Percentiles rank a stretch among this genome's conserved stretches.
phyloP scores from a whole-genome alignment of 2,329 filamentous ascomycete genomes.

The Colletotrichum simmondsii region DNA sequence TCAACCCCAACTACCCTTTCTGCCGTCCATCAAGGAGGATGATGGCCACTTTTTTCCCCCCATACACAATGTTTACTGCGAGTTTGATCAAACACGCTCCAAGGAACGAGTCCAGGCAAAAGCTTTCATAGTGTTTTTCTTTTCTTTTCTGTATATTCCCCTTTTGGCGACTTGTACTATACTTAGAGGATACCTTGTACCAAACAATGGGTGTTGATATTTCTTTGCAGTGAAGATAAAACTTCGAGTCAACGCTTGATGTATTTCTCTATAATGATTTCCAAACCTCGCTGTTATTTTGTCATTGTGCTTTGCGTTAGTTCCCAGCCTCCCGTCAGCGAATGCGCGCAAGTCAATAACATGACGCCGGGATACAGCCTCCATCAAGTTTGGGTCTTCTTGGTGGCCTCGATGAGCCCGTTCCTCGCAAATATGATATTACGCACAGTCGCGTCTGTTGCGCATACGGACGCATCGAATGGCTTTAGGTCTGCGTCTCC shows the following conservation, averaged over 20 bases:
- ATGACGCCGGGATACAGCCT: not conserved
- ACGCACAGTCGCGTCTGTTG: constrained; percentile 69
- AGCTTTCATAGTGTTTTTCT: constrained; percentile 14
- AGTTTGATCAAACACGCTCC: constrained; percentile 7
- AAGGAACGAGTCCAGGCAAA: constrained; percentile 15
- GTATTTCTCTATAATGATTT: not conserved
- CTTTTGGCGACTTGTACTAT: constrained; percentile 30
- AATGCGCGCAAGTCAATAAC: not conserved
- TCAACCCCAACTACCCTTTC: not conserved
- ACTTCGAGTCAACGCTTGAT: not conserved
- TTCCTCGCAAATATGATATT: constrained; percentile 61
- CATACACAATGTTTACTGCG: constrained; percentile 3
- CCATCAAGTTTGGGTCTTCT: not conserved
- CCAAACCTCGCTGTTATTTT: not conserved
- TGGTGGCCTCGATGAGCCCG: constrained; percentile 43
- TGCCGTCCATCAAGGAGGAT: not conserved
- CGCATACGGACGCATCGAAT: constrained; percentile 81
- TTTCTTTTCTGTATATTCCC: constrained; percentile 19
- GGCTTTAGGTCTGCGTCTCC: constrained; percentile 75
- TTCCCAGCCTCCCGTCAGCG: not conserved
- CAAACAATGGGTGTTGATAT: constrained; percentile 24
- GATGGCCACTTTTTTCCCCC: not conserved
- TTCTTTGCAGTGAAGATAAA: not conserved
- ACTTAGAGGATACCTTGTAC: constrained; percentile 34
- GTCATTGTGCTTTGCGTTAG: not conserved